Evolutionary conservation across 768 basidiomycete species (phyloP).

Genomic region (Psilocybe subaeruginosa): DNA sequence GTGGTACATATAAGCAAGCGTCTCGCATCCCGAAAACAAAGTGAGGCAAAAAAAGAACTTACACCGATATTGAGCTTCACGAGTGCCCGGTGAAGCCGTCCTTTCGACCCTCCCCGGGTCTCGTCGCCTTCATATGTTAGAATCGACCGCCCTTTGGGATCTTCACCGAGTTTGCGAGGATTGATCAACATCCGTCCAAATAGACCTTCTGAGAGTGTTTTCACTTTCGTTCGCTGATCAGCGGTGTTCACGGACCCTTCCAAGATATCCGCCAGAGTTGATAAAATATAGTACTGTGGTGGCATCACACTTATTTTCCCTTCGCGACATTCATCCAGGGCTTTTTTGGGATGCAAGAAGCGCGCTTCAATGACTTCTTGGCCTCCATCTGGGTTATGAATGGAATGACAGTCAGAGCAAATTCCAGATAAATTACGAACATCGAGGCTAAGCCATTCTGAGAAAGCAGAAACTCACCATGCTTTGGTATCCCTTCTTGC

Average conservation of each 20-base stretch:
- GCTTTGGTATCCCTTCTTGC: slow-evolving; percentile 63
- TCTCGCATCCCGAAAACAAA: neutral
- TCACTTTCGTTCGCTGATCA: slow-evolving; percentile 49
- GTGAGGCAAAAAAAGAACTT: slow-evolving; percentile 25
- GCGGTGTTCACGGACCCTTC: slow-evolving; percentile 40
- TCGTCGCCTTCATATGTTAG: slow-evolving; percentile 77
- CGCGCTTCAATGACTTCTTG: slow-evolving; percentile 70
- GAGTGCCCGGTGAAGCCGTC: slow-evolving; percentile 60
- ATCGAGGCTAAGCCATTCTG: neutral
- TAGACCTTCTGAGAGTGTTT: slow-evolving; percentile 48
- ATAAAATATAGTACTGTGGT: slow-evolving; percentile 73
- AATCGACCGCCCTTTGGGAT: slow-evolving; percentile 46
- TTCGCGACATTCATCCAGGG: slow-evolving; percentile 52
- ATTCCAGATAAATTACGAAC: neutral
- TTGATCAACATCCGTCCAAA: slow-evolving; percentile 69
- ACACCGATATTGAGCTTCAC: slow-evolving; percentile 56
- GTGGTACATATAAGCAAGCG: neutral
- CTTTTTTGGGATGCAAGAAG: slow-evolving; percentile 60
- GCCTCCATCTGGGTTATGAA: slow-evolving; percentile 50
- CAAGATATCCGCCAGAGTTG: slow-evolving; percentile 60
- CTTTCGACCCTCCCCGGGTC: slow-evolving; percentile 59
- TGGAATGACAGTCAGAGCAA: neutral
- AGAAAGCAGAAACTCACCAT: slow-evolving; percentile 35
- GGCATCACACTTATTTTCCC: slow-evolving; percentile 67
- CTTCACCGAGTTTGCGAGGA: slow-evolving; percentile 44